Base-by-base conservation (phyloP, 345 rosid species). In the Heritiera fomes region DNA sequence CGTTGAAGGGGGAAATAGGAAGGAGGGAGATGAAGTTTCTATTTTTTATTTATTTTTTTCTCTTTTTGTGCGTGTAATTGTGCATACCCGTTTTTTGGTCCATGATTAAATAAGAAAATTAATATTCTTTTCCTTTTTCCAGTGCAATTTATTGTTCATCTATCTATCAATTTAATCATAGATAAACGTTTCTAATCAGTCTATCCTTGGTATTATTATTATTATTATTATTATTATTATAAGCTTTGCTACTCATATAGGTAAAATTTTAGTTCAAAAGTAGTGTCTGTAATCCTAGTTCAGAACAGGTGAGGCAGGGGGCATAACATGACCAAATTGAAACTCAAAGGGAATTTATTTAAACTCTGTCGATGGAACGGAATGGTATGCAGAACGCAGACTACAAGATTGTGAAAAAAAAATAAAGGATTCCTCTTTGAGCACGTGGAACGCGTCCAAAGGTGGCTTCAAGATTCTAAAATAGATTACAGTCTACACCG, bases 81-180 rank as follows among this genome's bases (percentile, higher is more conserved):
- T 43, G 65, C 32, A 58, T 71, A 79, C 55, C 63, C 62, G 6
- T 9, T 46, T 41, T 67, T 53, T 71, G 67, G 28, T 60, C 52
- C 64, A 50, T 34, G 28, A 73, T 69, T 70, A 75, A 81, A 84
- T 81, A 80, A 82, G 67, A 68, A 18, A 30, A 64, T 58, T 11
- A 55, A 14, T 60, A 76, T 72, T 73, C 52, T 72, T 68, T 45
- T 41, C 43, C 43, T 41, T 41, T 41, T 41, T 0, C 43, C 43
- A 3, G 43, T 41, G 43, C 43, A 41, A 41, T 0, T 41, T 50
- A 5, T 50, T 0, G 0, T 55, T 12, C 43, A 15, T 45, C 28
- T 4, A 77, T 17, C 23, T n/a, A 15, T 5, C 5, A 46, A 32
- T 49, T 23, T 10, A 32, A 5, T 23, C 17, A 67, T 62, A 30